Evolutionary conservation across 139 green algal species (phyloP), one percentile per base, ranked within the genome.

Genomic region (Pseudopediastrum boryanum): DNA sequence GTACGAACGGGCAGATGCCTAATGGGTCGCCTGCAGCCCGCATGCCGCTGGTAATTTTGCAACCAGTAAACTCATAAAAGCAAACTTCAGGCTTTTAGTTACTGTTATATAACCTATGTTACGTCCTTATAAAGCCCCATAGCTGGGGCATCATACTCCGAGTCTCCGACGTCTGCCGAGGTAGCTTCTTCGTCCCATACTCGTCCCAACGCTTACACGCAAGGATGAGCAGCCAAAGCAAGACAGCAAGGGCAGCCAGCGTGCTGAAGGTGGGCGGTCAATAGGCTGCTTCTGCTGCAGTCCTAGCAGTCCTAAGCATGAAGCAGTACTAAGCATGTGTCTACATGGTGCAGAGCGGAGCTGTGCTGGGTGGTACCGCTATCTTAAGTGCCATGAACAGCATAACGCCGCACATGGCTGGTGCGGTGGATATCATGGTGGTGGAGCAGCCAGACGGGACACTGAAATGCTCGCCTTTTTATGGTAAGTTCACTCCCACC

Each of bases 381-480:
- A 75, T 91, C 16, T 50, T 93, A 2, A 84, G 71, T 50, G 85
- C 83, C 16, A 85, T 90, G 0, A 90, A 88, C 38, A 85, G 86
- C 25, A 83, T 94, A 23, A 92, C 90, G 10, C 92, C 92, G 0
- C 92, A 96, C 41, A 77, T 96, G 9, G 87, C 90, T 21, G 95
- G 95, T 12, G 93, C 95, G 19, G 92, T 98, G 54, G 95, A 98
- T 84, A 93, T 98, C 46, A 87, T 98, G 75, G 89, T 93, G 4
- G 92, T 98, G 2, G 71, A 90, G 52, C 93, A 98, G 78, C 90
- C 88, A 23, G 94, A 98, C 78, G 94, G 92, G 19, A 85, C 63
- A 8, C 82, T 95, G 8, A 92, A 90, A 59, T 93, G 81, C 78
- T 93, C 93, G 4, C 95, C 95, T 4, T 98, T 97, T 52, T 97